phyloP scores from a whole-genome alignment of 31 red algal genomes.

The Endocladia muricata region DNA sequence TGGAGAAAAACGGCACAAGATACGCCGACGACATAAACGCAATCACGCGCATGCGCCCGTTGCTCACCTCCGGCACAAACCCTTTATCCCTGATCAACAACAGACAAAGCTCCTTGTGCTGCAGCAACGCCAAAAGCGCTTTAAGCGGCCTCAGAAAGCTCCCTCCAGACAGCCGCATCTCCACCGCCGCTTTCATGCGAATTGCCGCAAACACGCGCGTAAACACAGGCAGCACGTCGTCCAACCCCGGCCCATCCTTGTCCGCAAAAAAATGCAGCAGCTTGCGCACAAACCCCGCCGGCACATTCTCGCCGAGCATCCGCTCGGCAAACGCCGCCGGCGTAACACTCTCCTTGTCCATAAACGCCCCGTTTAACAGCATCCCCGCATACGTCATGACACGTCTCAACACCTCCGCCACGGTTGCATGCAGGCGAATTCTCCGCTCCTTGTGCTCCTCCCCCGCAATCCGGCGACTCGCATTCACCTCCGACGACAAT shows the following conservation, averaged over 20 bases:
- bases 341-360: conserved; percentile 30
- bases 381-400: conserved; percentile 73
- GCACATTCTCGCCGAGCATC: conserved; percentile 57
- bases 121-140: conserved; percentile 34
- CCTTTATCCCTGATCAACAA: conserved; percentile 38
- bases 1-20: conserved; percentile 79
- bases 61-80: conserved; percentile 44
- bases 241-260: conserved; percentile 43
- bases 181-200: conserved; percentile 5
- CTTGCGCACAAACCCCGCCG: conserved; percentile 60
- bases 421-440: conserved; percentile 22
- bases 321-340: conserved; percentile 21
- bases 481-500: conserved; percentile 36
- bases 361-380: conserved; percentile 63
- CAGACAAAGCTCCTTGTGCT: conserved; percentile 56
- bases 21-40: conserved; percentile 31
- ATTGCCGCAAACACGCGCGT: conserved; percentile 27
- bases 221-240: conserved; percentile 56
- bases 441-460: conserved; percentile 41
- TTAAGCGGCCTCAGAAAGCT: conserved; percentile 55
- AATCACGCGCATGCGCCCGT: conserved; percentile 12
- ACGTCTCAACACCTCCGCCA: conserved; percentile 37
- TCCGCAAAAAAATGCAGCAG: conserved; percentile 63
- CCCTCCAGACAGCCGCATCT: conserved; percentile 50
- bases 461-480: conserved; percentile 34